Percentiles rank a stretch among this genome's conserved stretches.
These are phyloP conservation scores for Bruguiera parviflora DNA, from an alignment of 345 rosid species.

Conservation along the genomic window DNA sequence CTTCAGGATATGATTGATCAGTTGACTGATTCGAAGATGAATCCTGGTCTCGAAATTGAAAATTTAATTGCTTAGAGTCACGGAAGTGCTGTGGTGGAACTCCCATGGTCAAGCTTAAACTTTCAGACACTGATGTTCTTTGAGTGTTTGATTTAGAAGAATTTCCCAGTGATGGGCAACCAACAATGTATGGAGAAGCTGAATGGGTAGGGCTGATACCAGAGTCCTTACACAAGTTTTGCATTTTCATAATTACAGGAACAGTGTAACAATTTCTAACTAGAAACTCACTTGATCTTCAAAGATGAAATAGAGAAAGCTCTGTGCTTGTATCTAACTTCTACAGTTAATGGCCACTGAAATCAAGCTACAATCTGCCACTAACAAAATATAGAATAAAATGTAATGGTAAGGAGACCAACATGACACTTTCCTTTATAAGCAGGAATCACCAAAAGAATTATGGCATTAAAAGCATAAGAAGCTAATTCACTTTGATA, in stretches of 20 bases:
- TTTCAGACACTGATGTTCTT: constrained; percentile 32
- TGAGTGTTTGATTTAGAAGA: constrained; percentile 31
- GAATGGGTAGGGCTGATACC: constrained; percentile 21
- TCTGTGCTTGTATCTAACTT: neutral
- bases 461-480: too few relatives aligned
- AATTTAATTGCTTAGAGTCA: constrained; percentile 40
- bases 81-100: constrained; percentile 33
- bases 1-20: constrained; percentile 61
- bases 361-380: constrained; percentile 4
- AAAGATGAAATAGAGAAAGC: constrained; percentile 5
- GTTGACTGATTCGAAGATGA: constrained; percentile 69
- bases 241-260: constrained; percentile 27
- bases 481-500: neutral
- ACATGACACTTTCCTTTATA: neutral
- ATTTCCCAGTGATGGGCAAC: constrained; percentile 42
- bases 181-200: constrained; percentile 30
- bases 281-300: constrained; percentile 19
- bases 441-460: neutral
- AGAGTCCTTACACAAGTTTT: constrained; percentile 37
- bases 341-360: constrained; percentile 7
- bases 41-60: constrained; percentile 60
- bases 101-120: constrained; percentile 50
- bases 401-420: neutral
- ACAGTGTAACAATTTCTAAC: constrained; percentile 5
- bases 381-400: constrained; percentile 2